Base-by-base conservation (phyloP, 1,284 basidiomycete genomes). In the Ganoderma meredithae region DNA sequence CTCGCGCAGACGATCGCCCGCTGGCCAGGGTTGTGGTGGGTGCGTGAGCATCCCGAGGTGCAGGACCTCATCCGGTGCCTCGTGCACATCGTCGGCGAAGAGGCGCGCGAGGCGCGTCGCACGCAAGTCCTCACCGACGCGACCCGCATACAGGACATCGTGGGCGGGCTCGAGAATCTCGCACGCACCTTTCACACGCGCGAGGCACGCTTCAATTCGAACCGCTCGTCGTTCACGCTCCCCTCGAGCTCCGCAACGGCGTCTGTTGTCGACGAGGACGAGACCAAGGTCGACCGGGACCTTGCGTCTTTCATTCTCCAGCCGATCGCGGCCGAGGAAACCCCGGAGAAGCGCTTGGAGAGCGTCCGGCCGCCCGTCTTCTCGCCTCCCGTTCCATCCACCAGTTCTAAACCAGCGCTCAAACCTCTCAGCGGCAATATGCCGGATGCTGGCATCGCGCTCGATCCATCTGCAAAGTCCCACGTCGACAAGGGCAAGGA, bases 21-120 rank as follows among this genome's bases (percentile, higher is more conserved):
- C 70, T 93, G 91, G 91, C 89, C 91, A 7, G 87, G 85, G 43
- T 85, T 85, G 71, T 85, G 84, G 83, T 90, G 89, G 88, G 83
- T 84, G 44, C 83, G 83, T 63, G 86, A 90, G 71, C 89, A 88
- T 74, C 77, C 82, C 8, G 88, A 91, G 78, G 83, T 89, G 73
- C 83, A 83, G 77, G 81, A 85, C 64, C 81, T 91, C 58, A 83
- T 91, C 56, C 83, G 83, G 56, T 84, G 85, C 43, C 86, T 89
- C 73, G 83, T 86, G 40, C 80, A 85, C 68, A 83, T 89, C 60
- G 79, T 92, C 52, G 88, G 83, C 27, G 90, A 91, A 74, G 90
- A 92, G 78, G 81, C 90, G 64, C 82, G 83, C 62, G 86, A 86
- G 76, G 84, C 86, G 70, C 82, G 84, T 71, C 79, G 74, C 62